Conservation (phyloP, 2,329 filamentous ascomycete genomes). For the Xylariales sp. region DNA sequence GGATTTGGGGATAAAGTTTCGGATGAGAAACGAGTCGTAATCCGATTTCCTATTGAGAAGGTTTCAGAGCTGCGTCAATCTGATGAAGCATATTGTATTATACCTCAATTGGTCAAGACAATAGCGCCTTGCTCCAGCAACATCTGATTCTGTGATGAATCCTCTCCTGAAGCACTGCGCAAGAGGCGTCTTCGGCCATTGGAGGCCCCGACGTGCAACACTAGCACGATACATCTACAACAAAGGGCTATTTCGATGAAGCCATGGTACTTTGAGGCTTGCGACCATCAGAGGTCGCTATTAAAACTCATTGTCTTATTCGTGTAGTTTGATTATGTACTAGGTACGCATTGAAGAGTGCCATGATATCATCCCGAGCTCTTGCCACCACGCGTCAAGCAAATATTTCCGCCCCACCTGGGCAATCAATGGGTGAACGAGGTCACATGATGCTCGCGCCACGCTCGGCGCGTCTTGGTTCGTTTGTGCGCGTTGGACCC, state of each 20-base stretch:
- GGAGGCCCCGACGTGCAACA: conserved; percentile 15
- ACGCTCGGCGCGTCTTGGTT: not conserved
- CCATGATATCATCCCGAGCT: too few relatives aligned
- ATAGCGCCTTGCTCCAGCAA: conserved; percentile 49
- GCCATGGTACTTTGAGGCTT: not conserved
- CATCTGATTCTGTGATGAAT: conserved; percentile 46
- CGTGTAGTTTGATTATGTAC: too few relatives aligned
- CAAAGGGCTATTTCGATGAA: not conserved
- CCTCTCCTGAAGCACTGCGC: conserved; percentile 23
- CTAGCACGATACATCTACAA: conserved; percentile 9
- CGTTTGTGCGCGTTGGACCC: not conserved
- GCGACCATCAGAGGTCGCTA: too few relatives aligned
- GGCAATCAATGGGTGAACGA: too few relatives aligned
- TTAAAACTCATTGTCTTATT: too few relatives aligned
- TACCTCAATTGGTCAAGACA: conserved; percentile 51
- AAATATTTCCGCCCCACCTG: too few relatives aligned
- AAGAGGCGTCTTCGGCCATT: conserved; percentile 14
- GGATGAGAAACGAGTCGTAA: conserved; percentile 79
- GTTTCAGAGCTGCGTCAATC: not conserved
- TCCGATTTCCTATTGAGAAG: conserved; percentile 67
- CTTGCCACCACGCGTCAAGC: too few relatives aligned
- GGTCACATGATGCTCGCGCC: conserved; percentile 1
- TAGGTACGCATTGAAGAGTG: not conserved
- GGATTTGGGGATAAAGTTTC: conserved; percentile 73
- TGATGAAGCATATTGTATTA: too few relatives aligned